Conservation (phyloP, 129 eudicot species). For the Artemisia argyi region DNA sequence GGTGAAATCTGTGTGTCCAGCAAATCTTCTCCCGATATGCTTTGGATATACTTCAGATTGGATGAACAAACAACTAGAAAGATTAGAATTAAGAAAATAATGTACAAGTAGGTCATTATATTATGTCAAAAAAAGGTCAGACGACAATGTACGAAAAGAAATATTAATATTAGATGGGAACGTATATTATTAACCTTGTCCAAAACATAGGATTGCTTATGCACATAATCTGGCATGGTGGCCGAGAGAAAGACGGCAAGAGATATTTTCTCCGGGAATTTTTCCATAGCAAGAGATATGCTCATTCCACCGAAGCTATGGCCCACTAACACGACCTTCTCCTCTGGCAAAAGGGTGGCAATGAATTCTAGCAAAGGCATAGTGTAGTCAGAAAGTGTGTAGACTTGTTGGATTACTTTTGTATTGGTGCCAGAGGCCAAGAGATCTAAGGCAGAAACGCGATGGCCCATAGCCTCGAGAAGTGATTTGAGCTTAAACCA, state of each 20-base stretch:
- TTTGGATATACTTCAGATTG: conserved; percentile 31
- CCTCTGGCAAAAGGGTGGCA: conserved; percentile 41
- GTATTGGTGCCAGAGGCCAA: conserved; percentile 57
- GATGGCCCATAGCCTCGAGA: conserved; percentile 58
- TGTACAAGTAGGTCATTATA: too few species aligned
- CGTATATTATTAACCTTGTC: conserved; percentile 23
- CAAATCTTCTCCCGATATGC: conserved; percentile 29
- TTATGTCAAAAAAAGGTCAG: too few species aligned
- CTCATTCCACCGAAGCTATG: conserved; percentile 65
- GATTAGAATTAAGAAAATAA: too few species aligned
- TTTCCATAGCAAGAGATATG: conserved; percentile 58
- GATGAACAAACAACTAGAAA: background rate
- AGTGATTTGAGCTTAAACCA: conserved; percentile 74
- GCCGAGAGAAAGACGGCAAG: conserved; percentile 56
- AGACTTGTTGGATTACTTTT: conserved; percentile 39
- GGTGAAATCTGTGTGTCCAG: conserved; percentile 46
- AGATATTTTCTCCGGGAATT: conserved; percentile 53
- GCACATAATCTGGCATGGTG: conserved; percentile 54
- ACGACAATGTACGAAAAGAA: too few species aligned
- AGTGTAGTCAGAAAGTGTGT: conserved; percentile 44
- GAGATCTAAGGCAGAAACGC: conserved; percentile 58
- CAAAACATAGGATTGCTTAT: conserved; percentile 35
- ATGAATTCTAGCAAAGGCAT: conserved; percentile 52
- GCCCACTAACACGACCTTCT: conserved; percentile 71
- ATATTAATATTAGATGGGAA: too few species aligned